These are phyloP conservation scores for Dichomitus squalens DNA, from an alignment of 1,284 basidiomycete genomes.

Conservation along the genomic window DNA sequence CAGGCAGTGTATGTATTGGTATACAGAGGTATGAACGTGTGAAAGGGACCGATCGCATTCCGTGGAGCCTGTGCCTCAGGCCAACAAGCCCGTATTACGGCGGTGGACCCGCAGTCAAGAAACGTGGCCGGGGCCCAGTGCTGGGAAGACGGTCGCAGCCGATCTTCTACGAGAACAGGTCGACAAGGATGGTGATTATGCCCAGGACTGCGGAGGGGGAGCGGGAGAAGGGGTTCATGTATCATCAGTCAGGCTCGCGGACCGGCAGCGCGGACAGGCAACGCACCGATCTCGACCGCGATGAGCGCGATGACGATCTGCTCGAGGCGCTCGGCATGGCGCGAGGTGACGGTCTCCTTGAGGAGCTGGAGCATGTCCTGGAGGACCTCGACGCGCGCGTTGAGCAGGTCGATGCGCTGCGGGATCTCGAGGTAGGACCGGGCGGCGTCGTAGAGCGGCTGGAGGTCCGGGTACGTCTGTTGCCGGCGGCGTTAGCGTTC, in stretches of 20 bases:
- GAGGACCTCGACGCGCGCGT: slow-evolving; percentile 92
- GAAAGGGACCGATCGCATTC: not conserved
- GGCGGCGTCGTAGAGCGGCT: slow-evolving; percentile 93
- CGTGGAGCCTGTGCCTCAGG: not conserved
- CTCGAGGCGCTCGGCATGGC: slow-evolving; percentile 92
- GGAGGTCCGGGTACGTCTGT: slow-evolving; percentile 88
- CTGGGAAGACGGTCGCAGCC: not conserved
- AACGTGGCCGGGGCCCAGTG: not conserved
- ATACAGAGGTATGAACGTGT: slow-evolving; percentile 1
- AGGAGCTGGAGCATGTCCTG: slow-evolving; percentile 97
- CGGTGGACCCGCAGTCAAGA: not conserved
- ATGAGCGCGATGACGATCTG: slow-evolving; percentile 95
- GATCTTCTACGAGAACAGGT: slow-evolving; percentile 47
- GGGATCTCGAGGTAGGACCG: slow-evolving; percentile 94
- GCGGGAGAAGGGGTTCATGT: not conserved
- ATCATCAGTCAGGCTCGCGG: not conserved
- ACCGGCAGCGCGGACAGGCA: not conserved
- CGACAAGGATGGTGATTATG: slow-evolving; percentile 73
- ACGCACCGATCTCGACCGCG: slow-evolving; percentile 81
- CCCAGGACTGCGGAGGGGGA: slow-evolving; percentile 53
- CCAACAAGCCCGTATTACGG: no score
- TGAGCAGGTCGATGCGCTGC: slow-evolving; percentile 91
- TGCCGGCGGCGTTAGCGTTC: not conserved
- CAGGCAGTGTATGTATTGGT: not conserved
- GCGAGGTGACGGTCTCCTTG: slow-evolving; percentile 92